phyloP scores from a whole-genome alignment of 2,329 filamentous ascomycete species.

The Hymenoscyphus fraxineus region DNA sequence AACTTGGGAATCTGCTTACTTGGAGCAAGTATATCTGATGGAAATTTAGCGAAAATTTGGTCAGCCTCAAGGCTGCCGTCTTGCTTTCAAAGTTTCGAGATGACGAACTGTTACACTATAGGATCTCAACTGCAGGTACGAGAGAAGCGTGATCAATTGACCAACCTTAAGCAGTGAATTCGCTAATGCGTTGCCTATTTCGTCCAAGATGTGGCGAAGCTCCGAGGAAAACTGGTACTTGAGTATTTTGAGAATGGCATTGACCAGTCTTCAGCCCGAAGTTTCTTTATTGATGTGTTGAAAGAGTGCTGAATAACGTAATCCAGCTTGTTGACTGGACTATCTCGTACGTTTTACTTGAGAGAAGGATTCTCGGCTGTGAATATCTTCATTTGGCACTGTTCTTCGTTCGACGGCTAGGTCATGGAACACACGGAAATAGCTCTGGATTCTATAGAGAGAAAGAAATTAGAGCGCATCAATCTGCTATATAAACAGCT shows the following conservation, averaged over 20 bases:
- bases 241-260: background rate
- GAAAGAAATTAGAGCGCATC: background rate
- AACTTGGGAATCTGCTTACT: background rate
- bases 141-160: background rate
- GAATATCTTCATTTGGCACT: background rate
- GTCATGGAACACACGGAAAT: background rate
- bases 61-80: background rate
- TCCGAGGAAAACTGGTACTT: background rate
- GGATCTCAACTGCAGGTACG: background rate
- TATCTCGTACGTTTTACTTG: background rate
- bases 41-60: background rate
- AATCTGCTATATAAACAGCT: background rate
- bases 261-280: background rate
- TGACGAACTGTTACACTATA: background rate
- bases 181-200: background rate
- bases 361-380: background rate
- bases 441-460: background rate
- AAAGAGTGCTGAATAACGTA: background rate
- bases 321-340: background rate
- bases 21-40: background rate
- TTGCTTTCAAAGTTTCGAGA: background rate
- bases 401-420: background rate
- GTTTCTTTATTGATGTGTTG: background rate
- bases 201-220: background rate
- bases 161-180: background rate